Base-by-base conservation (phyloP, 2,329 filamentous ascomycete genomes). In the Phialophora chinensis region DNA sequence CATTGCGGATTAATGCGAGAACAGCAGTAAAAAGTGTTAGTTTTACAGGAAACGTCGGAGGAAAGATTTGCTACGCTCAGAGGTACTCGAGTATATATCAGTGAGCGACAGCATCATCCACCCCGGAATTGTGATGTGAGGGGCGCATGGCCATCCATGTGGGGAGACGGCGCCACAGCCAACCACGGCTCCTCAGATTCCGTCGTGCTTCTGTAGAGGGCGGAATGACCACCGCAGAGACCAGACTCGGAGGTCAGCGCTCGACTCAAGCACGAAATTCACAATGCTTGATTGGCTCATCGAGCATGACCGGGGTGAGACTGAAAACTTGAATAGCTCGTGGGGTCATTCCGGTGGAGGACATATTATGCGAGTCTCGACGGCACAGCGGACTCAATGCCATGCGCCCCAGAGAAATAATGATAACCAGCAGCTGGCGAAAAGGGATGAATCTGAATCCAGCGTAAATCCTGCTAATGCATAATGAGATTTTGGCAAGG, bases 161-260 rank as follows among this genome's bases (percentile, higher is more conserved):
- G 50, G 59, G 47, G 59, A 50, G 33, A 23, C 29, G 38, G 2
- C 31, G 31, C 27, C 20, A 53, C 23, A 33, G 17, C 52, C 60
- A 47, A 47, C 53, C 50, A 49, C 23, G 52, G 20, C 11, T 31
- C 53, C 4, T 29, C 20, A 12, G 10, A 44, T 52, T 58, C 52
- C 52, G 49, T 62, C 31, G 25, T 56, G 14, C 33, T 60, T 52
- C 27, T 35, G 60, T 35, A 57, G 65, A 60, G 60, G 35, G 60
- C 60, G 60, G 60, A 66, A 63, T 63, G 52, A 60, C 23, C 27
- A 63, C 61, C 62, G 60, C 60, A 49, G 35, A 14, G 27, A 27
- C 42, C 25, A 29, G 58, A 25, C n/a, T n/a, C 50, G 33, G 50
- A 50, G 6, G 25, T 52, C 1, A 17, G 44, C 47, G 49, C 27